phyloP scores from a whole-genome alignment of 352 stramenopile genomes.

The Peronospora belbahrii region DNA sequence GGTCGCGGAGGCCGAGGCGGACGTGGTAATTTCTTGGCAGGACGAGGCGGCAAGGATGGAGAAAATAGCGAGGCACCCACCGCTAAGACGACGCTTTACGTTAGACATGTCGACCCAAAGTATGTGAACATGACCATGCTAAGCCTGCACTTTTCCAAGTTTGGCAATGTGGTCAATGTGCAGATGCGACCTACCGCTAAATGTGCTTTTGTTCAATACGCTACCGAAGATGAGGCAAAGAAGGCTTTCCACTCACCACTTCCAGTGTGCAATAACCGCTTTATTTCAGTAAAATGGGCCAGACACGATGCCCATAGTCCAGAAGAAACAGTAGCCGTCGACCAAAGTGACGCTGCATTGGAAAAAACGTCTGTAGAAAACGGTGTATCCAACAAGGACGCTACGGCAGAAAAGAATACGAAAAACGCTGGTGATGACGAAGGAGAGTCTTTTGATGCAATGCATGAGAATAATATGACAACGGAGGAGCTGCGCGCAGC shows the following conservation, averaged over 20 bases:
- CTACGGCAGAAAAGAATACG: constrained; percentile 7
- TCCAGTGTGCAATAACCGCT: constrained; percentile 85
- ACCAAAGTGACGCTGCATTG: constrained; percentile 27
- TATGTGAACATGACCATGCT: constrained; percentile 87
- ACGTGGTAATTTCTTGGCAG: constrained; percentile 28
- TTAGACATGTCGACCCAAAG: constrained; percentile 82
- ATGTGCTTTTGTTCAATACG: constrained; percentile 84
- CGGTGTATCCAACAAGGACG: neutral
- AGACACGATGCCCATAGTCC: constrained; percentile 71
- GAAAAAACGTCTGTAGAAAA: constrained; percentile 29
- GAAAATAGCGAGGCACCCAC: constrained; percentile 21
- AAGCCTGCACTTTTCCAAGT: constrained; percentile 82
- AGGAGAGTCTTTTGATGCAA: constrained; percentile 3
- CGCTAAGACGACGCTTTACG: constrained; percentile 68
- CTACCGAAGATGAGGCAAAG: constrained; percentile 70
- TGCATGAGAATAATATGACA: constrained; percentile 56
- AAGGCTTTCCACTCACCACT: constrained; percentile 84
- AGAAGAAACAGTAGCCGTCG: constrained; percentile 37
- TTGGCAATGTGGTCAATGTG: constrained; percentile 85
- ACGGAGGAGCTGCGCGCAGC: constrained; percentile 63
- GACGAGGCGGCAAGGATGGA: constrained; percentile 22
- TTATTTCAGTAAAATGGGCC: constrained; percentile 85
- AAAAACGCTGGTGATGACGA: constrained; percentile 14
- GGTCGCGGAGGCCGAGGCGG: constrained; percentile 38
- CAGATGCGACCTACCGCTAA: constrained; percentile 78